Conservation (phyloP, 495 filamentous ascomycete genomes). For the Tricharina praecox region DNA sequence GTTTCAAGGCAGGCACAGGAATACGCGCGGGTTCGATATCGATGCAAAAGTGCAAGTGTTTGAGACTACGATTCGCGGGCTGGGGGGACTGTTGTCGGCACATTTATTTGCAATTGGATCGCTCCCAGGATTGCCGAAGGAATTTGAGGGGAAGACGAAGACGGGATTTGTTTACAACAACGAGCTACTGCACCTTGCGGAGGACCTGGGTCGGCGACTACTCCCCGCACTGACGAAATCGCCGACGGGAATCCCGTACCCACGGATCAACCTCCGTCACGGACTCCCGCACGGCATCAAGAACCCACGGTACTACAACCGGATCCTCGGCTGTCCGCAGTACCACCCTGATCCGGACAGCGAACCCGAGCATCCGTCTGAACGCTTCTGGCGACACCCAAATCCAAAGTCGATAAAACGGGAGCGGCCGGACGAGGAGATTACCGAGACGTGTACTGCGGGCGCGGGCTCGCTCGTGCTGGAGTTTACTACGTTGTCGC, state of each 20-base stretch:
- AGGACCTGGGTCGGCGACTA: slow-evolving; percentile 65
- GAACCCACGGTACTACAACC: slow-evolving; percentile 24
- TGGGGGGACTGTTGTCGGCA: slow-evolving; percentile 80
- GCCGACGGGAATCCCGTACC: slow-evolving; percentile 81
- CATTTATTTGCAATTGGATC: slow-evolving; percentile 83
- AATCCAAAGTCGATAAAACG: slow-evolving; percentile 17
- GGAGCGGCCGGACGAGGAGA: slow-evolving; percentile 38
- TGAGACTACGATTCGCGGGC: slow-evolving; percentile 85
- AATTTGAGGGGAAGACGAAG: too few relatives aligned
- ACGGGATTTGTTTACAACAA: slow-evolving; percentile 66
- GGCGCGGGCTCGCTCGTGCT: slow-evolving; percentile 86
- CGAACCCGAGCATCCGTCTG: slow-evolving; percentile 20
- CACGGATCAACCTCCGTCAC: slow-evolving; percentile 78
- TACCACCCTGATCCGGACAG: slow-evolving; percentile 12
- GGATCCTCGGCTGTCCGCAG: slow-evolving; percentile 44
- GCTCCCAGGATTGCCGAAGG: slow-evolving; percentile 11
- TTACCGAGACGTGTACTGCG: slow-evolving; percentile 91
- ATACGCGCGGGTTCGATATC: slow-evolving; percentile 71
- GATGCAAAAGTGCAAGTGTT: slow-evolving; percentile 98
- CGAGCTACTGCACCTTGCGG: slow-evolving; percentile 68
- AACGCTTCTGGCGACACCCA: slow-evolving; percentile 17
- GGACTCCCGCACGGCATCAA: slow-evolving; percentile 56
- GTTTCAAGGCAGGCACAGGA: slow-evolving; percentile 18
- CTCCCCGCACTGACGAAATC: slow-evolving; percentile 76
- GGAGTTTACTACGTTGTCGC: slow-evolving; percentile 78